Evolutionary conservation across 495 filamentous ascomycete species (phyloP).

Genomic region (Trichoderma erinaceum): DNA sequence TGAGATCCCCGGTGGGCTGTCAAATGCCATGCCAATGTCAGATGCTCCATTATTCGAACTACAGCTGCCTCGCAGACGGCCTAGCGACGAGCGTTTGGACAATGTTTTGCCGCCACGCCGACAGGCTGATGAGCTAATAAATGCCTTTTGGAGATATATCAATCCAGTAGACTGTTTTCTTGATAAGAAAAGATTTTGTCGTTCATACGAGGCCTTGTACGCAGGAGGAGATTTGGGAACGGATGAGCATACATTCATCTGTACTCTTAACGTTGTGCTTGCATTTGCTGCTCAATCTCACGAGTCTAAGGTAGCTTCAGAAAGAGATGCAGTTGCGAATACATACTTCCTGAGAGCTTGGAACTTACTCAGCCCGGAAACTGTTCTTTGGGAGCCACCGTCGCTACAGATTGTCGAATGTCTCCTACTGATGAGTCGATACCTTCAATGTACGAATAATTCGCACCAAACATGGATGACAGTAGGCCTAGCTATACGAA

Average conservation of each 20-base stretch:
- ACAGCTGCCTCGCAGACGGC: neutral
- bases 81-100: neutral
- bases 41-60: neutral
- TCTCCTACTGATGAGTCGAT: slow-evolving; percentile 29
- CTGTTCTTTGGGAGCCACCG: slow-evolving; percentile 23
- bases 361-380: slow-evolving; percentile 22
- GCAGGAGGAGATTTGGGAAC: neutral
- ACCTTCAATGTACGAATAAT: slow-evolving; percentile 30
- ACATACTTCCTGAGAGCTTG: slow-evolving; percentile 24
- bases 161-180: neutral
- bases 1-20: neutral
- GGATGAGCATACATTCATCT: neutral
- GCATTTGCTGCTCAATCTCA: neutral
- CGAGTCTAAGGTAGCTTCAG: neutral
- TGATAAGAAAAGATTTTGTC: neutral
- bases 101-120: neutral
- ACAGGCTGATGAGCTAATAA: neutral
- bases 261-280: slow-evolving; percentile 3
- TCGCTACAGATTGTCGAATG: slow-evolving; percentile 27
- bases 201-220: neutral
- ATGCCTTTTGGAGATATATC: neutral
- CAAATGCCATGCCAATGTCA: neutral
- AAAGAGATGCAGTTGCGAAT: slow-evolving; percentile 16
- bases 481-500: slow-evolving; percentile 26
- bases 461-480: slow-evolving; percentile 31